A percentile compares a stretch with the other conserved stretches of the same genome.
Conservation (phyloP, 2,329 filamentous ascomycete species). For the Dothiorella sarmentorum region DNA sequence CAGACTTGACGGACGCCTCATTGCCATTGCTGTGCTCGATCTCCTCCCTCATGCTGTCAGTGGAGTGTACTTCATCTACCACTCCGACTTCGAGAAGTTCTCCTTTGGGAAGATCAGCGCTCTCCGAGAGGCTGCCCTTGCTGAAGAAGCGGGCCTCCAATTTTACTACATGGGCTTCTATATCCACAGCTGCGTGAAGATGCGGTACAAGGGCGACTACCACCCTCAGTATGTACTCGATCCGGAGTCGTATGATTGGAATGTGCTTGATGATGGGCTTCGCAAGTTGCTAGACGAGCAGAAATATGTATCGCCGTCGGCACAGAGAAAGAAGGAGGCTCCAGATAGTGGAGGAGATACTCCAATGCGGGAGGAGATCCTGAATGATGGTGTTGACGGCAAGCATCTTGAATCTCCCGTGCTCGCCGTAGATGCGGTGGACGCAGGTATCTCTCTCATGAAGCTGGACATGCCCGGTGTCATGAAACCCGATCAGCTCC, state of each 20-base stretch:
- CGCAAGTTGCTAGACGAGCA: conserved; percentile 53
- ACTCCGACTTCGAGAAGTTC: conserved; percentile 67
- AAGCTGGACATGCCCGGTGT: conserved; percentile 65
- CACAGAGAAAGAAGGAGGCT: conserved; percentile 19
- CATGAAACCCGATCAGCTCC: conserved; percentile 53
- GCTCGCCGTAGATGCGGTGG: conserved; percentile 35
- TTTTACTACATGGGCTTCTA: conserved; percentile 86
- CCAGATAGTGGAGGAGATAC: conserved; percentile 25
- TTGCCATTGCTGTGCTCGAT: conserved; percentile 75
- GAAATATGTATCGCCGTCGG: conserved; percentile 50
- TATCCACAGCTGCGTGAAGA: conserved; percentile 76
- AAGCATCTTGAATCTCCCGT: conserved; percentile 28
- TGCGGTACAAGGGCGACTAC: conserved; percentile 82
- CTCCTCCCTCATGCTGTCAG: conserved; percentile 73
- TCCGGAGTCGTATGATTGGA: conserved; percentile 62
- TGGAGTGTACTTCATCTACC: conserved; percentile 79
- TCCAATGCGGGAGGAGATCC: neutral
- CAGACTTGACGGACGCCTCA: conserved; percentile 68
- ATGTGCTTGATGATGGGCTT: conserved; percentile 53
- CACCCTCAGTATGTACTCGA: conserved; percentile 71
- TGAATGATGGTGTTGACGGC: conserved; percentile 10
- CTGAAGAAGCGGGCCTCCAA: conserved; percentile 64
- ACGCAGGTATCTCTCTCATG: conserved; percentile 51
- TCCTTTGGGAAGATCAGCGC: conserved; percentile 74
- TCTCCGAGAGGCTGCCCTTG: conserved; percentile 67